phyloP scores from a whole-genome alignment of 176 grass and related monocot species.

The Triticum dicoccoides region DNA sequence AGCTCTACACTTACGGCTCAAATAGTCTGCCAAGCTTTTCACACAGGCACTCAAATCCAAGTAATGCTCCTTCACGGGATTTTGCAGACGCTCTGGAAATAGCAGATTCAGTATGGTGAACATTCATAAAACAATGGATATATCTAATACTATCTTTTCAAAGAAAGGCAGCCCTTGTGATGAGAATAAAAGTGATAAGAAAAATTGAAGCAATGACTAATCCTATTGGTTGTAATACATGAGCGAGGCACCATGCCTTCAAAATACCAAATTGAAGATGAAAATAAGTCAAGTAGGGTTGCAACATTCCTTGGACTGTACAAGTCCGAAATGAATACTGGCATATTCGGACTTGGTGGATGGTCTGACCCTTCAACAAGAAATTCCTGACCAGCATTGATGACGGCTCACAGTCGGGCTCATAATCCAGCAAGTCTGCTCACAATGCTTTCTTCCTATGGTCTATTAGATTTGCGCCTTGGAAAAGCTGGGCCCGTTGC shows the following conservation, averaged over 20 bases:
- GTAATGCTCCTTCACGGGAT: conserved; percentile 95
- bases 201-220: not conserved
- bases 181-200: not conserved
- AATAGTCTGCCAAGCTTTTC: conserved; percentile 96
- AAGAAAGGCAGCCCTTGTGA: not conserved
- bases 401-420: too few species aligned
- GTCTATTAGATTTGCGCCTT: too few species aligned
- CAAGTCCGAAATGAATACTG: too few species aligned
- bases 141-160: conserved; percentile 8
- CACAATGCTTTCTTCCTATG: too few species aligned
- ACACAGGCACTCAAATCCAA: conserved; percentile 99
- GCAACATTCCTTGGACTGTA: not conserved
- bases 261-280: not conserved
- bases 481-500: too few species aligned
- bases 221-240: not conserved
- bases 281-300: conserved; percentile 5
- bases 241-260: not conserved
- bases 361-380: too few species aligned
- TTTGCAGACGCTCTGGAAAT: conserved; percentile 74
- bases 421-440: too few species aligned
- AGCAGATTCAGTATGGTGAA: conserved; percentile 11
- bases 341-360: too few species aligned
- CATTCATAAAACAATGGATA: not conserved
- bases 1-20: conserved; percentile 79
- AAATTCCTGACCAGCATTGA: too few species aligned